Evolutionary conservation across 306 rosid species (phyloP), one percentile per base, ranked within the genome.

Genomic region (Dryas drummondii): DNA sequence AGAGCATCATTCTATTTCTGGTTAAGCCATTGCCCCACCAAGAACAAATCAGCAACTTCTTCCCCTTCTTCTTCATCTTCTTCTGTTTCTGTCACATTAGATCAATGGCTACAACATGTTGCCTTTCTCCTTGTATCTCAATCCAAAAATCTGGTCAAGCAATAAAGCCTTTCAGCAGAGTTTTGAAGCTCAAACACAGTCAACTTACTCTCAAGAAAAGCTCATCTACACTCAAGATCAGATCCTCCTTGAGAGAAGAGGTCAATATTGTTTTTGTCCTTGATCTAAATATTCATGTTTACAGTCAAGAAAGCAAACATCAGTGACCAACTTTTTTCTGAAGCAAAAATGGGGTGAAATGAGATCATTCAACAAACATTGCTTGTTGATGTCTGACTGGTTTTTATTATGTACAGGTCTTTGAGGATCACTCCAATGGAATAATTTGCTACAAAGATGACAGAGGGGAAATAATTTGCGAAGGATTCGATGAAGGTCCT

Each of bases 401-500:
- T 4, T 66, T 27, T 53, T 46, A 57, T 66, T 4, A 45, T 52
- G 41, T 47, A 63, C 88, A 94, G 99, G 87, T 91, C 75, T 94
- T 86, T 75, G 99, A 94, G 87, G 93, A 94, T 83, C 71, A 40
- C 71, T 82, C 87, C 27, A 78, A 90, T 55, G 99, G 99, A 58
- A 83, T 94, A 79, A 68, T 94, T 53, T 94, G 99, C 81, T 94
- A 90, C 60, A 80, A 78, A 71, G 97, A 92, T 80, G 97, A 89
- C 14, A 84, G 79, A 78, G 97, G 99, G 44, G 97, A 91, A 72
- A 82, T 90, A 58, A 78, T 92, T 49, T 94, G 99, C 64, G 97
- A 94, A 89, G 99, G 93, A n/a, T 88, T 75, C 42, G 97, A 91
- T 76, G 99, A 94, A 77, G 96, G 94, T 37, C 97, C 97, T 82